Conservation (phyloP, 2,329 filamentous ascomycete species). For the Xylaria sp. region DNA sequence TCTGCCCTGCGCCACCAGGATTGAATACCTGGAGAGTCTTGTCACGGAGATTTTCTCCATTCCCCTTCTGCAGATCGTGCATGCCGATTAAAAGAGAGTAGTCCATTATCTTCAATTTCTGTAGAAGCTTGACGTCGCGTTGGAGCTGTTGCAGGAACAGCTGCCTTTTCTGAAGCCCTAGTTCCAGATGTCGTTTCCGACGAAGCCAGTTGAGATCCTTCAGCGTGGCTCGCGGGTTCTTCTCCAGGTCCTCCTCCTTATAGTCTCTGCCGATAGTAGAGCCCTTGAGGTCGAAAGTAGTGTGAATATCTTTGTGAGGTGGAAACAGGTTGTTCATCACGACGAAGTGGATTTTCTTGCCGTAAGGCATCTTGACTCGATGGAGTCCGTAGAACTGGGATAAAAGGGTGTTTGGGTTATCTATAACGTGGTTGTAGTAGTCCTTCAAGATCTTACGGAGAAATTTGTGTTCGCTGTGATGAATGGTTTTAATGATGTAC, state of each 20-base stretch:
- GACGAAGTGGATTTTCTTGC: slow-evolving; percentile 98
- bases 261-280: slow-evolving; percentile 95
- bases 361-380: slow-evolving; percentile 97
- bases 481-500: slow-evolving; percentile 99
- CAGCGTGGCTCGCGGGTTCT: slow-evolving; percentile 90
- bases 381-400: slow-evolving; percentile 98
- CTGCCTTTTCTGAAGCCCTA: slow-evolving; percentile 88
- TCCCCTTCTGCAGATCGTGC: slow-evolving; percentile 88
- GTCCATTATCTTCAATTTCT: slow-evolving; percentile 96
- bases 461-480: slow-evolving; percentile 92
- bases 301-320: slow-evolving; percentile 95
- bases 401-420: slow-evolving; percentile 95
- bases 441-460: slow-evolving; percentile 85
- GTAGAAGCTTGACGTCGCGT: slow-evolving; percentile 85
- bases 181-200: slow-evolving; percentile 83
- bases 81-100: slow-evolving; percentile 96
- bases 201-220: slow-evolving; percentile 98
- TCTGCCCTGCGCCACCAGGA: slow-evolving; percentile 75
- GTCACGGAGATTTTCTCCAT: slow-evolving; percentile 90
- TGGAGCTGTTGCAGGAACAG: slow-evolving; percentile 91
- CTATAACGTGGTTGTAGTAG: slow-evolving; percentile 91
- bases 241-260: slow-evolving; percentile 84
- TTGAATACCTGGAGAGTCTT: slow-evolving; percentile 96
- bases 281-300: slow-evolving; percentile 96
- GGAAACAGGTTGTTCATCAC: slow-evolving; percentile 99